phyloP scores from a whole-genome alignment of 176 grass and related monocot species.

The Otatea glauca region DNA sequence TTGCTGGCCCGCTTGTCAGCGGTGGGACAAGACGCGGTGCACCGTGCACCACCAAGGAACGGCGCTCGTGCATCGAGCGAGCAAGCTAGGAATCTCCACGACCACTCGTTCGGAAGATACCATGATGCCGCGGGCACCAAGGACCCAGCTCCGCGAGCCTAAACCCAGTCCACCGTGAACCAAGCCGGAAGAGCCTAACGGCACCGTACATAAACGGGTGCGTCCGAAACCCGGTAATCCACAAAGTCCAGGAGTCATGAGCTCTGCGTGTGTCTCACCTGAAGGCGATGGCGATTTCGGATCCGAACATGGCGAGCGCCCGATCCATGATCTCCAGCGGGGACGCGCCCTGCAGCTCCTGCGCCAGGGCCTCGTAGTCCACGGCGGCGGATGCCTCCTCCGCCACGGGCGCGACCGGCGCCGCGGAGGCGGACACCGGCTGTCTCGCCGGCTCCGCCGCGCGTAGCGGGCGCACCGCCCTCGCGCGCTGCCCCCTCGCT shows the following conservation, averaged over 20 bases:
- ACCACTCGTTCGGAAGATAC: slow-evolving; percentile 44
- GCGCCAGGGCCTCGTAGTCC: slow-evolving; percentile 72
- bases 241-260: background rate
- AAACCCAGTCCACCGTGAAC: background rate
- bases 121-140: background rate
- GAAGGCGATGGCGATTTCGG: slow-evolving; percentile 95
- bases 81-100: slow-evolving; percentile 24
- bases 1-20: background rate
- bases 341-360: slow-evolving; percentile 71
- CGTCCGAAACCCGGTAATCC: background rate
- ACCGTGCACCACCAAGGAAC: no score
- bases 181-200: background rate
- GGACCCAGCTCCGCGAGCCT: background rate
- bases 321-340: slow-evolving; percentile 93
- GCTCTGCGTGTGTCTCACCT: slow-evolving; percentile 51
- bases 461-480: slow-evolving; percentile 57
- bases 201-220: background rate
- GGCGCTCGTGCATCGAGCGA: background rate
- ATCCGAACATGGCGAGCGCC: slow-evolving; percentile 81
- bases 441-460: slow-evolving; percentile 65
- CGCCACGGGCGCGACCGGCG: slow-evolving; percentile 29
- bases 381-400: slow-evolving; percentile 37
- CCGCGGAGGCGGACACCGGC: slow-evolving; percentile 46
- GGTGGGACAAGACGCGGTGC: no score
- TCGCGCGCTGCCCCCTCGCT: slow-evolving; percentile 48